phyloP scores from a whole-genome alignment of 495 filamentous ascomycete genomes.

The Daldinia childiae region DNA sequence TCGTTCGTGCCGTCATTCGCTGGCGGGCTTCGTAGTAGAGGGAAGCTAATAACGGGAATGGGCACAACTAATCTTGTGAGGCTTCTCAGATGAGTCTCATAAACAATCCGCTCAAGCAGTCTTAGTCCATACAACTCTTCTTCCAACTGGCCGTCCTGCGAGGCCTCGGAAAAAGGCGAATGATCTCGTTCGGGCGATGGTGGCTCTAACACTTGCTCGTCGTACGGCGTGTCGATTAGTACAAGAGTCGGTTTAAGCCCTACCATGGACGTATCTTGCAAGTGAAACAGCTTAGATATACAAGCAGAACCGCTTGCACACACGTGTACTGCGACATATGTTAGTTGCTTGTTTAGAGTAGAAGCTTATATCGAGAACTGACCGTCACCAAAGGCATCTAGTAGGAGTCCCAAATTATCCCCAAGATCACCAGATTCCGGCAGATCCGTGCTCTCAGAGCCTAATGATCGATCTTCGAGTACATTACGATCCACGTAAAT shows the following conservation, averaged over 20 bases:
- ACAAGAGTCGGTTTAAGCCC: slow-evolving; percentile 78
- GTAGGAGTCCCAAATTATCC: slow-evolving; percentile 58
- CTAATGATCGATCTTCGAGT: slow-evolving; percentile 67
- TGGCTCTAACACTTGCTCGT: slow-evolving; percentile 56
- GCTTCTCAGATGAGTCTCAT: slow-evolving; percentile 74
- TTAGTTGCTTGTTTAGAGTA: slow-evolving; percentile 38
- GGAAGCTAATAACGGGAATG: slow-evolving; percentile 68
- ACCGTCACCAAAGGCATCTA: slow-evolving; percentile 63
- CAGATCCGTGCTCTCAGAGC: slow-evolving; percentile 30
- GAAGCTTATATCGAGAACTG: slow-evolving; percentile 17
- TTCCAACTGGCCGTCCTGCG: slow-evolving; percentile 50
- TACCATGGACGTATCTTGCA: slow-evolving; percentile 69
- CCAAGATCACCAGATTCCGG: slow-evolving; percentile 49
- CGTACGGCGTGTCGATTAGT: slow-evolving; percentile 73
- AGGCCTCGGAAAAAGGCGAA: slow-evolving; percentile 46
- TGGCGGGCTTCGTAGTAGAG: slow-evolving; percentile 39
- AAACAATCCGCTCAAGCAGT: slow-evolving; percentile 72
- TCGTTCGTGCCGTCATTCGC: slow-evolving; percentile 46
- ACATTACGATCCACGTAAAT: slow-evolving; percentile 85
- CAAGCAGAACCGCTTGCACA: slow-evolving; percentile 77
- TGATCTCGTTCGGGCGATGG: slow-evolving; percentile 54
- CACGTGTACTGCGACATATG: slow-evolving; percentile 68
- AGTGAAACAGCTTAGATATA: slow-evolving; percentile 71
- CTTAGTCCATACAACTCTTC: slow-evolving; percentile 72
- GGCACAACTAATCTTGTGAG: slow-evolving; percentile 78